A percentile compares a stretch with the other conserved stretches of the same genome.
These are phyloP conservation scores for Forsythia viridissima DNA, from an alignment of 257 asterid species.

Conservation along the genomic window DNA sequence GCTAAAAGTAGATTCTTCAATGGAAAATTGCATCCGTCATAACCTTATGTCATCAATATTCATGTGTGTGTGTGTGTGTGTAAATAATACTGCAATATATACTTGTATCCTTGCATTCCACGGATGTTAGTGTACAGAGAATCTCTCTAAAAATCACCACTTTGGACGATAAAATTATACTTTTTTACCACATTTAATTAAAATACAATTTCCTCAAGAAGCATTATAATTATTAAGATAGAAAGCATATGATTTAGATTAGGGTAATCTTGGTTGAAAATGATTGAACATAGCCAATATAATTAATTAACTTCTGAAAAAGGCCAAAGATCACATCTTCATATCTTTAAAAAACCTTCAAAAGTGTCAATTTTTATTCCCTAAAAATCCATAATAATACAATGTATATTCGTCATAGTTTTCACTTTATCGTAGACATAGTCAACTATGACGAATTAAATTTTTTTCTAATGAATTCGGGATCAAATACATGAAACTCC, in stretches of 20 bases:
- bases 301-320: not conserved
- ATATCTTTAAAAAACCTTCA: not conserved
- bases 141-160: not conserved
- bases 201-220: not conserved
- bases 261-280: slow-evolving; percentile 42
- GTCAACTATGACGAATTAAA: too few relatives aligned
- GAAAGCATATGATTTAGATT: slow-evolving; percentile 11
- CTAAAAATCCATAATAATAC: too few relatives aligned
- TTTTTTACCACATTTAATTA: not conserved
- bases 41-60: not conserved
- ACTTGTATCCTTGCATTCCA: not conserved
- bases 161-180: not conserved
- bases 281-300: slow-evolving; percentile 29
- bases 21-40: not conserved
- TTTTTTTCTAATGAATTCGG: too few relatives aligned
- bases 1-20: not conserved
- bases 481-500: too few relatives aligned
- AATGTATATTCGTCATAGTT: too few relatives aligned
- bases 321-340: slow-evolving; percentile 10
- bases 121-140: not conserved
- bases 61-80: not conserved
- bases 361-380: slow-evolving; percentile 34
- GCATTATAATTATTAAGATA: not conserved
- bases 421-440: too few relatives aligned
- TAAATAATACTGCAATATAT: not conserved